Evolutionary conservation across 2,329 filamentous ascomycete species (phyloP).

Genomic region (Nothomitra cinnamomea): DNA sequence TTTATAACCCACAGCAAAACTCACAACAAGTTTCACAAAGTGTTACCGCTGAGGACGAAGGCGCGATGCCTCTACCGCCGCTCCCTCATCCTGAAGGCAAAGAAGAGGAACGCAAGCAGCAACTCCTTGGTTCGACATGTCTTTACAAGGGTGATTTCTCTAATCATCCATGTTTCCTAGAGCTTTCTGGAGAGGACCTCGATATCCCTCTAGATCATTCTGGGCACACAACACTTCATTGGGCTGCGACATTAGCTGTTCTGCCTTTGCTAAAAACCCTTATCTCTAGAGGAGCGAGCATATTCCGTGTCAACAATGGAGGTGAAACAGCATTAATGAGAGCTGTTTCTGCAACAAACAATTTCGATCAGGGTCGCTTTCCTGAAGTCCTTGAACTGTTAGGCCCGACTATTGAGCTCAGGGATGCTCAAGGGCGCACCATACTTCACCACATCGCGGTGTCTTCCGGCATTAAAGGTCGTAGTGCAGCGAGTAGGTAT

Average conservation of each 20-base stretch:
- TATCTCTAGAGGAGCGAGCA: constrained; percentile 69
- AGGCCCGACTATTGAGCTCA: constrained; percentile 75
- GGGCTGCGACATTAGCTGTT: constrained; percentile 84
- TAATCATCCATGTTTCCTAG: constrained; percentile 57
- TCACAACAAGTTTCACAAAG: constrained; percentile 30
- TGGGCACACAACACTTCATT: constrained; percentile 81
- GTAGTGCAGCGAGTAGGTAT: constrained; percentile 81
- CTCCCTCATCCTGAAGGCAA: constrained; percentile 40
- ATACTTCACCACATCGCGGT: constrained; percentile 93
- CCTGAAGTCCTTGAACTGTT: constrained; percentile 79
- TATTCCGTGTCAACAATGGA: constrained; percentile 71
- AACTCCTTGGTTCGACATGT: constrained; percentile 67
- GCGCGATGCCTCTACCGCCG: constrained; percentile 44
- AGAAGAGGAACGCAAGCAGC: constrained; percentile 63
- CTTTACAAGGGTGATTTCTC: constrained; percentile 58
- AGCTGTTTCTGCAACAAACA: constrained; percentile 85
- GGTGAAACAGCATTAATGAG: constrained; percentile 90
- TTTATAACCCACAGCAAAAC: constrained; percentile 38
- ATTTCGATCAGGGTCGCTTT: constrained; percentile 78
- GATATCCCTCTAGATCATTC: constrained; percentile 86
- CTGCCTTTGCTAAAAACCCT: constrained; percentile 67
- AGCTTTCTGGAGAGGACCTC: constrained; percentile 61
- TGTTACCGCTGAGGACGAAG: constrained; percentile 31
- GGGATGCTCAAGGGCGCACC: constrained; percentile 76
- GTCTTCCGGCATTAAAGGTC: constrained; percentile 86